Base-by-base conservation (phyloP, 1,284 basidiomycete species). In the Pseudozyma hubeiensis region DNA sequence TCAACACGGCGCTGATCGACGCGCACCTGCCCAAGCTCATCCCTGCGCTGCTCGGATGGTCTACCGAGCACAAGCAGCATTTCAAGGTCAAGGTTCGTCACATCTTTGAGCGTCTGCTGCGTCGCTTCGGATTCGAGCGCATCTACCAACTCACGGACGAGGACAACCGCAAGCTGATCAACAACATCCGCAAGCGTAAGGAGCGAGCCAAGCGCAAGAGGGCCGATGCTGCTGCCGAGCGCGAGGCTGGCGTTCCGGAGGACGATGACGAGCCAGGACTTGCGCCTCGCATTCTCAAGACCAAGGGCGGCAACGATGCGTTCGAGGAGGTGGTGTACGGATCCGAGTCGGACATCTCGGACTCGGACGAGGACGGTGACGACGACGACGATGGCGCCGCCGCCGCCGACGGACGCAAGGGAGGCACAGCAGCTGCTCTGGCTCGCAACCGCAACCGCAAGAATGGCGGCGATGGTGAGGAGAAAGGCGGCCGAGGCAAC, bases 11-110 rank as follows among this genome's bases (percentile, higher is more conserved):
- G 5, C 85, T 93, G 49, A 87, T 98, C 48, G 89, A 89, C 30
- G 90, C 91, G 0, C 91, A 95, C 80, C 87, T 99, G 13, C 87
- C 88, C 31, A 87, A 88, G 17, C 88, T 98, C 13, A 92, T 99
- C 0, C 92, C 93, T 0, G 92, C 91, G 0, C 88, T 99, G 16
- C 87, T 99, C 29, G 88, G 88, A 58, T 97, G 96, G 94, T 93
- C 93, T 7, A 93, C 96, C 81, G 94, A 97, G 84, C 95, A 99
- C 87, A 96, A 96, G 85, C 97, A 99, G 83, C 96, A 98, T 85
- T 99, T 99, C 89, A 99, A 99, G 85, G 88, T 89, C 58, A 98
- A 97, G 87, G 93, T 97, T 13, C 90, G 94, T 47, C 95, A 98
- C 85, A 94, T 99, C 64, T 94, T 99, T 78, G 97, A 99, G 87